Evolutionary conservation across 176 grass and related monocot genomes (phyloP), one percentile per base, ranked within the genome.

Genomic region (Raddia guianensis): DNA sequence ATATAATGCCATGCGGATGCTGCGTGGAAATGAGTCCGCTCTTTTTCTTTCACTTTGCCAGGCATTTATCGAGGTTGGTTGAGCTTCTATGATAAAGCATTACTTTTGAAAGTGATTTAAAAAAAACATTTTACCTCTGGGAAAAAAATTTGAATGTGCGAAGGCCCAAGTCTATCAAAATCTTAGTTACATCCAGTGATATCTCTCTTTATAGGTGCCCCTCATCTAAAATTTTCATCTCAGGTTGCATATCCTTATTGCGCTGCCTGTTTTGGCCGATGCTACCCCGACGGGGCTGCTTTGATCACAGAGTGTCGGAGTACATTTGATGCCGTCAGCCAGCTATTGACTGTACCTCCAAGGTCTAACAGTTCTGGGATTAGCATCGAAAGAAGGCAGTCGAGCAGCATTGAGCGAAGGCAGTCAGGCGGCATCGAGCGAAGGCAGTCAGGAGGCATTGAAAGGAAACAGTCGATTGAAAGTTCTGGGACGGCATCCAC

Each of bases 1-100:
- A 91, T 99, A 99, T 80, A 99, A 96, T 75, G 93, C 97, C 51
- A 93, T 96, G 92, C 79, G 90, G 56, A 93, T 99, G 82, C 86
- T 99, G 14, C 88, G 90, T 27, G 93, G 93, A 32, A 99, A 99
- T 8, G 97, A 99, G 45, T 99, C 97, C 0, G 76, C 90, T 34
- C 90, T 99, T 66, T 96, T 99, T 78, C 91, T 88, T 66, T 88
- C 97, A 75, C 91, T 99, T 74, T 96, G 97, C 88, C 90, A 93
- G 35, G 85, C 84, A 59, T 99, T 96, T 75, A 62, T 99, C 12
- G 97, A 99, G 97, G 97, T 99, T 46, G 16, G 71, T 62, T 79
- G 27, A 86, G 54, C 61, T 85, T 81, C 44, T 34, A 32, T 70
- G 9, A 13, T 60, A 12, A 45, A 63, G 3, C n/a, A 63, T 9